A percentile compares a stretch with the other conserved stretches of the same genome.
Conservation (phyloP, 148 eudicot genomes). For the Agrostemma githago region DNA sequence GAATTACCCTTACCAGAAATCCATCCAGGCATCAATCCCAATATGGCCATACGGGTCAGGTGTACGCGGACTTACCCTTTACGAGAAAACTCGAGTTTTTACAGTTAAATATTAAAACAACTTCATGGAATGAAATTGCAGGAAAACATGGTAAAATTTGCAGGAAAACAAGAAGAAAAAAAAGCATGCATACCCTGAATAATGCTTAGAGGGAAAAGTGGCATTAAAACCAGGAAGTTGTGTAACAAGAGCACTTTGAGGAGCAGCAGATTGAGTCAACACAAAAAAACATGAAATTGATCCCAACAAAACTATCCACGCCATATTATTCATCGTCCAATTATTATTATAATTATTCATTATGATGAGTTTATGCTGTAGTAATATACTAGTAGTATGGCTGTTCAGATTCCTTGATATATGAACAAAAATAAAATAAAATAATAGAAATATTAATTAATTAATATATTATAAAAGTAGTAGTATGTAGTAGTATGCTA, state of each 20-base stretch:
- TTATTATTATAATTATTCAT: not conserved
- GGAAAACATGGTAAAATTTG: not conserved
- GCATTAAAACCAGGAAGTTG: constrained; percentile 83
- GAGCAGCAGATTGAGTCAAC: constrained; percentile 56
- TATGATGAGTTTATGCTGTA: not conserved
- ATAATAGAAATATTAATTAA: not conserved
- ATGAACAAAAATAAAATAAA: not conserved
- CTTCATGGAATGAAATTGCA: too few species aligned
- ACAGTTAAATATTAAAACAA: too few species aligned
- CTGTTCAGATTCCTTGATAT: constrained; percentile 8
- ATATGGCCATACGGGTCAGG: too few species aligned
- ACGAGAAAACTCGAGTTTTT: too few species aligned
- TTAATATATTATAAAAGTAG: too few species aligned
- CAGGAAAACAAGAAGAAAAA: not conserved
- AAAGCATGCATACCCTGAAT: constrained; percentile 54
- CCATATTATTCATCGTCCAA: not conserved
- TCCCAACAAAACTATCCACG: not conserved
- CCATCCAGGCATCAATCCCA: too few species aligned
- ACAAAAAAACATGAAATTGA: constrained; percentile 14
- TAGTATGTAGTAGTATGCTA: too few species aligned
- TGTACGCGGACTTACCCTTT: too few species aligned
- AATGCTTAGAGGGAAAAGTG: constrained; percentile 76
- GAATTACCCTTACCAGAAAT: not conserved
- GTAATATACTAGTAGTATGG: not conserved
- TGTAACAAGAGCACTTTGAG: constrained; percentile 56